Conservation (phyloP, 148 eudicot genomes). For the Oxyria digyna region DNA sequence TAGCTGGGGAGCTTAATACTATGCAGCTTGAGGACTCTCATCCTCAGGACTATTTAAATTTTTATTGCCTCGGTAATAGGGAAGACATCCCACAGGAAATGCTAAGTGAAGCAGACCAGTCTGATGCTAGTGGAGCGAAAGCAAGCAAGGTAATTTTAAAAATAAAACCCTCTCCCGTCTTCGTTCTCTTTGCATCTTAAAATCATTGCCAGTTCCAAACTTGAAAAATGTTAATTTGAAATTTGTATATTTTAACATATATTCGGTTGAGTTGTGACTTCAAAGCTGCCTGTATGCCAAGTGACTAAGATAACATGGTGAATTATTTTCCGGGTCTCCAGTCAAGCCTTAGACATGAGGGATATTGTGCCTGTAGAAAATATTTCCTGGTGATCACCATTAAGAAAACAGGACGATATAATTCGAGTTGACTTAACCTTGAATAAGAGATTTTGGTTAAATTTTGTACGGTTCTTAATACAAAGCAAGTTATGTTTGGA, state of each 20-base stretch:
- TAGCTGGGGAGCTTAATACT: conserved; percentile 63
- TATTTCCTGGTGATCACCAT: background rate
- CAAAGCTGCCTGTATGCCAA: background rate
- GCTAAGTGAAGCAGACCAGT: conserved; percentile 18
- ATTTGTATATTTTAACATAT: background rate
- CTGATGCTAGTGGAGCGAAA: conserved; percentile 22
- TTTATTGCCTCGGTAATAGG: conserved; percentile 86
- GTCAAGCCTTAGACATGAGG: background rate
- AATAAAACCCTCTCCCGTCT: background rate
- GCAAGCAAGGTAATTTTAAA: conserved; percentile 23
- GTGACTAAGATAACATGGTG: background rate
- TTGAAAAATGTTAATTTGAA: no score
- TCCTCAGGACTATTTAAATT: conserved; percentile 80
- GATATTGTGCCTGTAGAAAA: background rate
- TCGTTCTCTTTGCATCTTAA: background rate
- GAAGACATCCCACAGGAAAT: conserved; percentile 47
- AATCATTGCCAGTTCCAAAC: background rate
- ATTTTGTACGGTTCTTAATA: background rate
- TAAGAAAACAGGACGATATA: background rate
- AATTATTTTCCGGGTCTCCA: background rate
- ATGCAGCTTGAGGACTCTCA: conserved; percentile 45
- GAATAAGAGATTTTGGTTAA: background rate
- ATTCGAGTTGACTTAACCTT: background rate
- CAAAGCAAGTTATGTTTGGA: background rate
- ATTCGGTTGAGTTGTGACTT: background rate